Evolutionary conservation across 192 early-diverging fungal species (phyloP), one percentile per base, ranked within the genome.

Genomic region (Coemansia sp.): DNA sequence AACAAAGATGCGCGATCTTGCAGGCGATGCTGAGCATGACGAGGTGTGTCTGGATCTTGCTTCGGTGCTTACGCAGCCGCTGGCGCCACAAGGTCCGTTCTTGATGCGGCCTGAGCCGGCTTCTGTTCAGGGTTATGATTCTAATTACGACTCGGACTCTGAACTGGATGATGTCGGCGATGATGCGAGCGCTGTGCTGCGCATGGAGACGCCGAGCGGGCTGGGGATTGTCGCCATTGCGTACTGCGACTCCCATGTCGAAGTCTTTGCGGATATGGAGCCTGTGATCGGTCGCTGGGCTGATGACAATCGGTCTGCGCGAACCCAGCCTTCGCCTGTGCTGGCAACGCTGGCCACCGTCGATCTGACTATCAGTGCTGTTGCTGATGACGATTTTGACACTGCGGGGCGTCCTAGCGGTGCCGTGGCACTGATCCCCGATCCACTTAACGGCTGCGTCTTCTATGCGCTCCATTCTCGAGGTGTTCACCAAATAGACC

Each of bases 401-500:
- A n/a, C 24, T 30, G 26, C 14, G 2, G 35, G 22, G 7, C 42
- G 37, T 17, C 54, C 47, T 30, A 18, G 18, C 25, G 67, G 67
- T 17, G 61, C 65, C n/a, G 78, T 84, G 26, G 58, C 59, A 23
- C 54, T 93, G 27, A 52, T 81, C 3, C 50, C 57, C 0, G 89
- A 93, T 49, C 58, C 81, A 7, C 60, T 80, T 37, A 84, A 84
- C 35, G 57, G 75, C 23, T 72, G 83, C 20, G 77, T 78, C 14
- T 83, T 87, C 40, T 93, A 85, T 47, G 67, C 80, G 5, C 82
- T 86, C 29, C 89, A 93, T 47, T 57, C 77, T 18, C 70, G 69
- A 35, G 91, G 89, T 35, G 84, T 81, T 2, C 86, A 91, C 57
- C 75, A 78, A 10, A 61, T 90, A 5, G 77, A 78, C 18, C 67